Percentiles rank a stretch among this genome's conserved stretches.
These are phyloP conservation scores for Populus ilicifolia DNA, from an alignment of 345 rosid species.

Conservation along the genomic window DNA sequence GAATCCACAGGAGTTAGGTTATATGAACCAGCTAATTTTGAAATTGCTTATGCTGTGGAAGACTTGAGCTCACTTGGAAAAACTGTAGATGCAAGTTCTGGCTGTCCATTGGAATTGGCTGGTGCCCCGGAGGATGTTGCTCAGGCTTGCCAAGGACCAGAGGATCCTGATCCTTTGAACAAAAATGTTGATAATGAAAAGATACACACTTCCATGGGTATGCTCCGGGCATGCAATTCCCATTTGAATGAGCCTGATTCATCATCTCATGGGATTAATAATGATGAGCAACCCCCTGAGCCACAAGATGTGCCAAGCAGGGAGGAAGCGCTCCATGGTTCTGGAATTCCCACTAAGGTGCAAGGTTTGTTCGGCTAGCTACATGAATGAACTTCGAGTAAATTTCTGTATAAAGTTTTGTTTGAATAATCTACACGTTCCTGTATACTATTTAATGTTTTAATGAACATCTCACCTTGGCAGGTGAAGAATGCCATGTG, in stretches of 20 bases:
- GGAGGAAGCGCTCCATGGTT: constrained; percentile 19
- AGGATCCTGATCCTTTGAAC: constrained; percentile 26
- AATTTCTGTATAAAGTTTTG: neutral
- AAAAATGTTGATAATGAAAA: constrained; percentile 20
- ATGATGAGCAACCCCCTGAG: constrained; percentile 1
- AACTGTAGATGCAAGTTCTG: constrained; percentile 23
- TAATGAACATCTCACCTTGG: constrained; percentile 2
- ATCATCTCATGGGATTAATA: constrained; percentile 19
- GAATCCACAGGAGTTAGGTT: constrained; percentile 4
- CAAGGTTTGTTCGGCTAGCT: constrained; percentile 44
- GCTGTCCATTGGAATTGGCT: constrained; percentile 28
- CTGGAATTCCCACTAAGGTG: constrained; percentile 31
- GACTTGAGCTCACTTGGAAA: constrained; percentile 18
- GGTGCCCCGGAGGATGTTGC: constrained; percentile 26
- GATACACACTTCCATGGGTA: constrained; percentile 10
- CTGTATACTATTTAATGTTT: neutral
- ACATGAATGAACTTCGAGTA: constrained; percentile 4
- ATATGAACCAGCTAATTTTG: constrained; percentile 31
- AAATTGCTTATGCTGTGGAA: constrained; percentile 19
- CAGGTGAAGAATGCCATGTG: constrained; percentile 36
- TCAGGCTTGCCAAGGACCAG: constrained; percentile 29
- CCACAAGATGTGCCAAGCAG: constrained; percentile 19
- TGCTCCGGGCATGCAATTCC: constrained; percentile 40
- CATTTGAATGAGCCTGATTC: constrained; percentile 9
- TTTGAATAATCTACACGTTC: neutral